Evolutionary conservation across 2,329 filamentous ascomycete genomes (phyloP).

Genomic region (Diaporthe ampelina): DNA sequence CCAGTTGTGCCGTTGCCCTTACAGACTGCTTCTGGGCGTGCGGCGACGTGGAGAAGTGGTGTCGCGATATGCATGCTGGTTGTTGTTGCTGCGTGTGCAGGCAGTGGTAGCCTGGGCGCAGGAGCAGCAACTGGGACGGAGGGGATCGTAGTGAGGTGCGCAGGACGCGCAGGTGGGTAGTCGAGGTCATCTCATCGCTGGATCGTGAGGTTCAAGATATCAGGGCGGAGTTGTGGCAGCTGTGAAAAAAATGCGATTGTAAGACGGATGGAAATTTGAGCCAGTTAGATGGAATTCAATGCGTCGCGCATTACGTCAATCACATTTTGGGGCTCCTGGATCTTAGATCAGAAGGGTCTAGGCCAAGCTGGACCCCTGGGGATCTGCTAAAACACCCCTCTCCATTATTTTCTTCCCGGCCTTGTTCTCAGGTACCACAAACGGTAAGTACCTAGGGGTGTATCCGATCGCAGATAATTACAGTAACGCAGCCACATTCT

Average conservation of each 20-base stretch:
- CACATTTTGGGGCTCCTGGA: slow-evolving; percentile 19
- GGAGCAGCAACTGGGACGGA: not conserved
- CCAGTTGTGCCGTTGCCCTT: not conserved
- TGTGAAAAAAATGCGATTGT: slow-evolving; percentile 4
- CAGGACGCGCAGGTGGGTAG: slow-evolving; percentile 42
- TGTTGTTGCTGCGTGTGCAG: not conserved
- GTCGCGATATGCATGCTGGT: not conserved
- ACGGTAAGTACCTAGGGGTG: no score
- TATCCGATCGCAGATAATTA: no score
- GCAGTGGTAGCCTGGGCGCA: not conserved
- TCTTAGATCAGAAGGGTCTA: slow-evolving; percentile 23
- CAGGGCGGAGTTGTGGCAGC: not conserved
- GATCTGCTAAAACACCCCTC: slow-evolving; percentile 6
- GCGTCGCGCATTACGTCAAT: slow-evolving; percentile 41
- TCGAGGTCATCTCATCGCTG: slow-evolving; percentile 44
- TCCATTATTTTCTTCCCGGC: not conserved
- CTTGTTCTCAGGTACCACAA: not conserved
- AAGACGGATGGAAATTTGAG: slow-evolving; percentile 29
- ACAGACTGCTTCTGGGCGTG: not conserved
- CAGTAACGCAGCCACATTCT: no score
- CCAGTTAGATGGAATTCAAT: not conserved
- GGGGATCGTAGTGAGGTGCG: slow-evolving; percentile 36
- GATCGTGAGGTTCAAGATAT: not conserved
- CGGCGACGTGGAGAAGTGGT: slow-evolving; percentile 18
- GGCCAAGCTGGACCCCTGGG: not conserved